Base-by-base conservation (phyloP, 75 land plant genomes). In the Gnetum montanum region DNA sequence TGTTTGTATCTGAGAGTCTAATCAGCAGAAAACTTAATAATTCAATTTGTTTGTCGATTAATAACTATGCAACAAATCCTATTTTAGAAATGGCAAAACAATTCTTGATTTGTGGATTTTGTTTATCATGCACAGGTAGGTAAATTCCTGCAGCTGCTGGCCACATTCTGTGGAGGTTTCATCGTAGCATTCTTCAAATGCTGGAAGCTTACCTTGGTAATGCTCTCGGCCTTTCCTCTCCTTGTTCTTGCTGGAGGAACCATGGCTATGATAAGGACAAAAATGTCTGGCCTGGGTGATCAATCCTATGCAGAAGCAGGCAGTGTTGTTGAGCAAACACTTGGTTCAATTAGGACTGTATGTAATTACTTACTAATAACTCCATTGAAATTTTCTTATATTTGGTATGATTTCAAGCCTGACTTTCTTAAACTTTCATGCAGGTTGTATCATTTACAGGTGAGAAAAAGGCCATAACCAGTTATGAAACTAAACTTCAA, bases 361-460 rank as follows among this genome's bases (percentile, higher is more conserved):
- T 40, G 29, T 54, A 23, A n/a, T n/a, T n/a, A n/a, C n/a, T n/a
- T n/a, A n/a, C n/a, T n/a, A n/a, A n/a, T n/a, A n/a, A n/a, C n/a
- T n/a, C n/a, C n/a, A n/a, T n/a, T n/a, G n/a, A n/a, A n/a, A n/a
- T n/a, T n/a, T n/a, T n/a, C n/a, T n/a, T n/a, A n/a, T n/a, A n/a
- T n/a, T n/a, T n/a, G n/a, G 2, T 30, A 12, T 46, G 7, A 15
- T 15, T 15, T 40, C 10, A 40, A 40, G 41, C 10, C 10, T 40
- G 15, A 15, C 28, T 44, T 43, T 56, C 12, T 8, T 2, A 6
- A 11, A 46, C 18, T n/a, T n/a, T n/a, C n/a, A n/a, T n/a, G 24
- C 47, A 90, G 96, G 96, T 90, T 31, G 78, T 77, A 30, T 83
- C 98, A 8, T 93, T 89, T 54, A 85, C 95, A 33, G 98, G 98